A percentile compares a stretch with the other conserved stretches of the same genome.
phyloP scores from a whole-genome alignment of 140 eudicot species.

The Oenanthe javanica region DNA sequence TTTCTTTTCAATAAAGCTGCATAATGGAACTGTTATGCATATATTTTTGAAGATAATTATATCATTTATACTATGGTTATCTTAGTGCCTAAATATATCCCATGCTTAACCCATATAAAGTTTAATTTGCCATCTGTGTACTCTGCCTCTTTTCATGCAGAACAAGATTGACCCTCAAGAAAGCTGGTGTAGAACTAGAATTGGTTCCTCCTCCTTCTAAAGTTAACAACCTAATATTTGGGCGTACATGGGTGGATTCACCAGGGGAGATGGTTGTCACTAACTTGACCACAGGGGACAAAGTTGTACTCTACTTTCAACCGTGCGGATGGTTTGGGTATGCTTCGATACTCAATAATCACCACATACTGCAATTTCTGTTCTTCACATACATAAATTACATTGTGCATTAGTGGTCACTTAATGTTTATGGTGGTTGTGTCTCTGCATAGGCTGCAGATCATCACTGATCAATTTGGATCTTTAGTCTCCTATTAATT shows the following conservation, averaged over 20 bases:
- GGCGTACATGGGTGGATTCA: conserved; percentile 96
- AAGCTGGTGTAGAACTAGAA: conserved; percentile 72
- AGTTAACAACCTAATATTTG: conserved; percentile 86
- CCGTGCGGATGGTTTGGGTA: conserved; percentile 99
- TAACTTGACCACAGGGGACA: conserved; percentile 95
- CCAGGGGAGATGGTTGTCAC: conserved; percentile 98
- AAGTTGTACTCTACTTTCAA: conserved; percentile 92
- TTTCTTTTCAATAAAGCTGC: neutral
- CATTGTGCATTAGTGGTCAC: neutral
- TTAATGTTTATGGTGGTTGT: neutral
- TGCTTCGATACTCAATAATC: neutral
- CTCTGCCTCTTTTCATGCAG: conserved; percentile 32
- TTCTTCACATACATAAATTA: neutral
- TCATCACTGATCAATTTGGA: neutral
- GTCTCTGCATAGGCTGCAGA: neutral
- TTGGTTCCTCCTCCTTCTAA: conserved; percentile 97
- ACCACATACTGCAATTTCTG: neutral
- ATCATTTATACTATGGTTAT: too few species aligned
- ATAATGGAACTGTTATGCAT: neutral
- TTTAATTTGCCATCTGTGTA: neutral
- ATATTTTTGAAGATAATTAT: too few species aligned
- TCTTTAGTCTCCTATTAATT: neutral
- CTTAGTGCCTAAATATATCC: neutral
- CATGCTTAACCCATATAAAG: neutral
- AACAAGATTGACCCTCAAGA: conserved; percentile 74